phyloP scores from a whole-genome alignment of 805 yeast genomes.

The Suhomyces xylopsoci region DNA sequence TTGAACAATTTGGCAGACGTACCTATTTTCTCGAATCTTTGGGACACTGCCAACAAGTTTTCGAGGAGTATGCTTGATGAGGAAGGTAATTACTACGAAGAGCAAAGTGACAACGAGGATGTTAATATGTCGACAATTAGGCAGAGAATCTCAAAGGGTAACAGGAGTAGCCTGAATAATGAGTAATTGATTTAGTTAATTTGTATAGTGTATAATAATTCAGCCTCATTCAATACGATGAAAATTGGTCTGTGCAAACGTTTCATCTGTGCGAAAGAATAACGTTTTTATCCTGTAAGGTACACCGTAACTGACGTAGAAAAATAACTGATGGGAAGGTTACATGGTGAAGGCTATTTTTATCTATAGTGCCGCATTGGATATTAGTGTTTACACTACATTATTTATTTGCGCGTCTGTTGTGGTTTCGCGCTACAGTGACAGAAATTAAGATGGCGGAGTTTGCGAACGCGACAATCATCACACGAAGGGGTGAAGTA shows the following conservation, averaged over 20 bases:
- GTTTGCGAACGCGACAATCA: not conserved
- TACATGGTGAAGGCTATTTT: not conserved
- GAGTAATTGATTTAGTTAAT: not conserved
- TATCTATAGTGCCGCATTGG: not conserved
- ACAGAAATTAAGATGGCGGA: not conserved
- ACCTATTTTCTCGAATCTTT: slow-evolving; percentile 25
- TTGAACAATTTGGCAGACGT: slow-evolving; percentile 25
- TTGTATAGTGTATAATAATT: not conserved
- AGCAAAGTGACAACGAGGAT: not conserved
- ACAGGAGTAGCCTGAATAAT: not conserved
- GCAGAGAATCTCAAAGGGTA: not conserved
- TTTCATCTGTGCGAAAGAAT: not conserved
- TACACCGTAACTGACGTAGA: not conserved
- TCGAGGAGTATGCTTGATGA: slow-evolving; percentile 3
- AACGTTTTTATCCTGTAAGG: not conserved
- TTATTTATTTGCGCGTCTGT: not conserved
- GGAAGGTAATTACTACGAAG: not conserved
- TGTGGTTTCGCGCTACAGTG: not conserved
- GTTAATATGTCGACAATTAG: not conserved
- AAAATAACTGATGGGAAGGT: not conserved
- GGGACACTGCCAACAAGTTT: slow-evolving; percentile 4
- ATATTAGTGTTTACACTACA: not conserved
- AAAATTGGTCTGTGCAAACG: not conserved
- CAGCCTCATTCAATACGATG: not conserved
- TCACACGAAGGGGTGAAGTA: not conserved